These are phyloP conservation scores for Glycyrrhiza uralensis DNA, from an alignment of 306 rosid genomes.

Conservation along the genomic window DNA sequence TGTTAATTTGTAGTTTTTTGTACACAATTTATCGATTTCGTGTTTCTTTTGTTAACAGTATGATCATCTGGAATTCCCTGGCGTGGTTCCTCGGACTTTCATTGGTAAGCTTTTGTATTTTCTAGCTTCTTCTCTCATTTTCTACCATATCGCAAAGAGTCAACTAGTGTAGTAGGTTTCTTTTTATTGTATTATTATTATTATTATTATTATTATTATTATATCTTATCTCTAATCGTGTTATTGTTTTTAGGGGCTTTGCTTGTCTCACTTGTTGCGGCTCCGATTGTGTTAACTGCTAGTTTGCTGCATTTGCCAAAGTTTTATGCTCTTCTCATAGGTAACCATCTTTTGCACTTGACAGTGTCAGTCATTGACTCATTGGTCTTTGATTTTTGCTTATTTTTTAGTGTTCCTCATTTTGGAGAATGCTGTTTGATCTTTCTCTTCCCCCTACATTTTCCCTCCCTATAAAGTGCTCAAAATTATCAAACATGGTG, in stretches of 20 bases:
- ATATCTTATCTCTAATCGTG: conserved; percentile 7
- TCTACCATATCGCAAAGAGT: too few relatives aligned
- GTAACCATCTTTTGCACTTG: conserved; percentile 35
- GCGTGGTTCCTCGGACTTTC: conserved; percentile 91
- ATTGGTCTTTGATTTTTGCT: background rate
- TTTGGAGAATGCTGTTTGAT: background rate
- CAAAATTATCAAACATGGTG: background rate
- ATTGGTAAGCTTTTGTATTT: conserved; percentile 50
- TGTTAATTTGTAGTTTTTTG: background rate
- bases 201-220: too few relatives aligned
- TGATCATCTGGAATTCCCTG: conserved; percentile 93
- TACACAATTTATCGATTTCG: background rate
- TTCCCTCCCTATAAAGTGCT: background rate
- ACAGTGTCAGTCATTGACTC: background rate
- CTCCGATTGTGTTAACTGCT: conserved; percentile 53
- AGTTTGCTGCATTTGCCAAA: conserved; percentile 71
- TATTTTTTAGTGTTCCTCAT: background rate
- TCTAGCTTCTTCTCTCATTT: background rate
- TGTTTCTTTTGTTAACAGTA: conserved; percentile 47
- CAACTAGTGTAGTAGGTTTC: background rate
- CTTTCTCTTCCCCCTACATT: background rate
- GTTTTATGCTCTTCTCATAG: conserved; percentile 65
- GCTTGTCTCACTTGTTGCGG: conserved; percentile 61
- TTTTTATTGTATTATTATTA: background rate
- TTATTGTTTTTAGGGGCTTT: conserved; percentile 54